These are phyloP conservation scores for Cyathus striatus DNA, from an alignment of 768 basidiomycete genomes.

Conservation along the genomic window DNA sequence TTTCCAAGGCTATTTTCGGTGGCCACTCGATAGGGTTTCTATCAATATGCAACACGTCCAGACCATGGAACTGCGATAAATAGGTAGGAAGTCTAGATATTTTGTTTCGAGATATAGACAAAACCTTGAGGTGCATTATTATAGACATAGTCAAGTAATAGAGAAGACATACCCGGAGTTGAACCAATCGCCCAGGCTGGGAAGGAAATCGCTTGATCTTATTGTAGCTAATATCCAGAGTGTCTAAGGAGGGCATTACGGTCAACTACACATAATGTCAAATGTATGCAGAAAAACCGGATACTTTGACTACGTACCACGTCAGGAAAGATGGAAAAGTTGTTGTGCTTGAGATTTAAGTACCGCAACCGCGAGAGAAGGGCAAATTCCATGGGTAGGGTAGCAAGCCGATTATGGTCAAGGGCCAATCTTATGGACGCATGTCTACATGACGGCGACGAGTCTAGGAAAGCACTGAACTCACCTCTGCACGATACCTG, in stretches of 20 bases:
- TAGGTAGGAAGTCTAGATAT: slow-evolving; percentile 77
- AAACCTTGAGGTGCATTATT: slow-evolving; percentile 49
- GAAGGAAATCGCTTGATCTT: slow-evolving; percentile 77
- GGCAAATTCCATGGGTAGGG: slow-evolving; percentile 70
- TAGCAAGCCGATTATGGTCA: slow-evolving; percentile 76
- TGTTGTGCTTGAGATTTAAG: slow-evolving; percentile 83
- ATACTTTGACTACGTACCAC: slow-evolving; percentile 54
- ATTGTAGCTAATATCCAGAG: slow-evolving; percentile 92
- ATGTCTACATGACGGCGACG: background rate
- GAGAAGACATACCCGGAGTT: slow-evolving; percentile 56
- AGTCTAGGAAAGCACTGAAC: slow-evolving; percentile 8
- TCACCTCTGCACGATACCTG: slow-evolving; percentile 58
- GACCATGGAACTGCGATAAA: slow-evolving; percentile 60
- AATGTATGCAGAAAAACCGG: slow-evolving; percentile 1
- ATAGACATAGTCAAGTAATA: background rate
- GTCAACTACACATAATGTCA: slow-evolving; percentile 55
- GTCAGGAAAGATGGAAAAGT: slow-evolving; percentile 76
- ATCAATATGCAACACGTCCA: slow-evolving; percentile 82
- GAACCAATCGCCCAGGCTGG: slow-evolving; percentile 71
- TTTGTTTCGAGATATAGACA: slow-evolving; percentile 84
- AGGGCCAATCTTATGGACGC: slow-evolving; percentile 66
- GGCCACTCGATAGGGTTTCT: slow-evolving; percentile 96
- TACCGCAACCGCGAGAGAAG: slow-evolving; percentile 74
- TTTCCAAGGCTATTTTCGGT: slow-evolving; percentile 51
- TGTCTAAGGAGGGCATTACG: slow-evolving; percentile 82